Conservation (phyloP, 2,329 filamentous ascomycete genomes). For the Colletotrichum abscissum region DNA sequence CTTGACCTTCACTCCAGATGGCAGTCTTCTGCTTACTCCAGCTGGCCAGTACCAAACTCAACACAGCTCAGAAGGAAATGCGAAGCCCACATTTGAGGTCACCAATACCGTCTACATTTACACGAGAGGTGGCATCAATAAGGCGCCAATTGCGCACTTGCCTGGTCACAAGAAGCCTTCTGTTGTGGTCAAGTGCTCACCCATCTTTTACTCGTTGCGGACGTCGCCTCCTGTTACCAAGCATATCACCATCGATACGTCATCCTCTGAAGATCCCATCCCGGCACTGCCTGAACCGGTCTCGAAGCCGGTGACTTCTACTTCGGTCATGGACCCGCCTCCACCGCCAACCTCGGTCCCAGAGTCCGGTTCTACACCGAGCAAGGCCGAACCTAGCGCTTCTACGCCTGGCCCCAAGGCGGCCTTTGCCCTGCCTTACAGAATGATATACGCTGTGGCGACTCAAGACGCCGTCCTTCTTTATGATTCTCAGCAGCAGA, state of each 20-base stretch:
- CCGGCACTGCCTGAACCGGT: slow-evolving; percentile 86
- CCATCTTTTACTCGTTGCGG: slow-evolving; percentile 85
- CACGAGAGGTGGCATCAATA: slow-evolving; percentile 94
- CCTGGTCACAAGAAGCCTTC: slow-evolving; percentile 99
- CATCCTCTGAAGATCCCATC: slow-evolving; percentile 86
- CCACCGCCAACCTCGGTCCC: slow-evolving; percentile 67
- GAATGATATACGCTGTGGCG: slow-evolving; percentile 95
- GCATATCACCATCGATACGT: slow-evolving; percentile 95
- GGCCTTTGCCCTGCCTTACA: slow-evolving; percentile 88
- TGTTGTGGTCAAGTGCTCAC: slow-evolving; percentile 94
- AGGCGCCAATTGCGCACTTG: slow-evolving; percentile 92
- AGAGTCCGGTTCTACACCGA: slow-evolving; percentile 49
- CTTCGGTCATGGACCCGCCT: slow-evolving; percentile 85
- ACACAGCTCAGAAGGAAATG: slow-evolving; percentile 72
- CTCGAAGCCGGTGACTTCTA: slow-evolving; percentile 67
- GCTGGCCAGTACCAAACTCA: slow-evolving; percentile 94
- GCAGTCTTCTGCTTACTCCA: slow-evolving; percentile 91
- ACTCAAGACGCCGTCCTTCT: slow-evolving; percentile 95
- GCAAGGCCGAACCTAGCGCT: slow-evolving; percentile 53
- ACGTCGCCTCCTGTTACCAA: slow-evolving; percentile 76
- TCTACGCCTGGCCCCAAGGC: slow-evolving; percentile 71
- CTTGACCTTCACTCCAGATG: slow-evolving; percentile 94
- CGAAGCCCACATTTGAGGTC: slow-evolving; percentile 83
- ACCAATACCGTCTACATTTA: slow-evolving; percentile 99
- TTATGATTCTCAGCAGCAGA: slow-evolving; percentile 97